phyloP scores from a whole-genome alignment of 2,329 filamentous ascomycete genomes.

The Hypoxylon sp. region DNA sequence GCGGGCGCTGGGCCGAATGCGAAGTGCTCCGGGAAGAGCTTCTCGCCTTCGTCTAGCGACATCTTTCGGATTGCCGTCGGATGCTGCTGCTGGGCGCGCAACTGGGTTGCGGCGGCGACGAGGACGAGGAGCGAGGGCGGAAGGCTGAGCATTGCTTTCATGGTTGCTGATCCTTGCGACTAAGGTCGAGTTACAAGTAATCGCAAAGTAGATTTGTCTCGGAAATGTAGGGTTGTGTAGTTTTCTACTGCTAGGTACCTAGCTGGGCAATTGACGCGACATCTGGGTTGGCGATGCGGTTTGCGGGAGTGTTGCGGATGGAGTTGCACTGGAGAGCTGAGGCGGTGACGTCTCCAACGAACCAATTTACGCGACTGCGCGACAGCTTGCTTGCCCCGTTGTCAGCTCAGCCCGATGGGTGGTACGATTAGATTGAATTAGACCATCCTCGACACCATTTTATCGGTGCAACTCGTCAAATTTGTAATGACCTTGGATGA shows the following conservation, averaged over 20 bases:
- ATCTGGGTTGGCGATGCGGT: slow-evolving; percentile 19
- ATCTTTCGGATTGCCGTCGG: slow-evolving; percentile 80
- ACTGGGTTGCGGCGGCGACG: slow-evolving; percentile 53
- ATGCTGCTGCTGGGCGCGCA: slow-evolving; percentile 50
- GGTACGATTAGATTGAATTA: slow-evolving; percentile 18
- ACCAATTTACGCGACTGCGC: slow-evolving; percentile 8
- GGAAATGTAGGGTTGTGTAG: background rate
- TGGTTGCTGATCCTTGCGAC: slow-evolving; percentile 56
- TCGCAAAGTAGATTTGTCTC: background rate
- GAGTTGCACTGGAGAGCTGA: slow-evolving; percentile 3
- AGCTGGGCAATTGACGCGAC: slow-evolving; percentile 4
- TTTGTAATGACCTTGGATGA: background rate
- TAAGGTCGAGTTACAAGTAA: too few relatives aligned
- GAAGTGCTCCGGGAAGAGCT: slow-evolving; percentile 78
- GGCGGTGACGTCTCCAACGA: slow-evolving; percentile 11
- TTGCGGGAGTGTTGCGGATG: slow-evolving; percentile 10
- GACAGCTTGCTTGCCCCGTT: slow-evolving; percentile 19
- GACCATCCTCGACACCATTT: background rate
- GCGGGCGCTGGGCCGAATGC: slow-evolving; percentile 56
- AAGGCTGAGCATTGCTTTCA: slow-evolving; percentile 54
- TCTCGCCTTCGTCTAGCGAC: slow-evolving; percentile 76
- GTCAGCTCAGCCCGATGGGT: slow-evolving; percentile 19
- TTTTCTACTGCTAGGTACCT: slow-evolving; percentile 6
- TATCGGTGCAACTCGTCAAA: slow-evolving; percentile 14
- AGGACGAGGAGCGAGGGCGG: slow-evolving; percentile 62